A percentile compares a stretch with the other conserved stretches of the same genome.
phyloP scores from a whole-genome alignment of 345 rosid genomes.

The Citropsis articulata region DNA sequence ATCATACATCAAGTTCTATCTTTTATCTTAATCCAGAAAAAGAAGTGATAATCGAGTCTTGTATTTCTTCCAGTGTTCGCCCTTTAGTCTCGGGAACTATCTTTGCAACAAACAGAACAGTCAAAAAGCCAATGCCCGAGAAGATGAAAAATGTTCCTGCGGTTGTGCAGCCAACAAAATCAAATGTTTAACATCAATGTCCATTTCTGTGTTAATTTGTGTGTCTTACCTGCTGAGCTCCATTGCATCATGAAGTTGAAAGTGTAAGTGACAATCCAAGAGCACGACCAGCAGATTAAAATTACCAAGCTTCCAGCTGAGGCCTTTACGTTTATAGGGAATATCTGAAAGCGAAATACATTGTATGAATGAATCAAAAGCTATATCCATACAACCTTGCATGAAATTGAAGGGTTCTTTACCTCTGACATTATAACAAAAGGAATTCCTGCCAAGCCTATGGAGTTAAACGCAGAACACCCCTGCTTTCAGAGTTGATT shows the following conservation, averaged over 20 bases:
- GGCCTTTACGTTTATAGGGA: constrained; percentile 49
- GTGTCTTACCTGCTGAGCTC: constrained; percentile 44
- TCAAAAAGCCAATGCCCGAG: constrained; percentile 20
- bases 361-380: not conserved
- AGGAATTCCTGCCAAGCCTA: constrained; percentile 58
- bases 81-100: constrained; percentile 67
- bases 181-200: not conserved
- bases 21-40: constrained; percentile 15
- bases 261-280: constrained; percentile 44
- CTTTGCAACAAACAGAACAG: constrained; percentile 38
- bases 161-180: not conserved
- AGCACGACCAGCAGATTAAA: constrained; percentile 39
- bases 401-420: not conserved
- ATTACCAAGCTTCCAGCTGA: constrained; percentile 55
- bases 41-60: constrained; percentile 20
- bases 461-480: constrained; percentile 18
- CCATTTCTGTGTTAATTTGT: no score
- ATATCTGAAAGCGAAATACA: constrained; percentile 31
- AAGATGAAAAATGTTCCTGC: constrained; percentile 62
- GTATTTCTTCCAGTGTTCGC: constrained; percentile 56
- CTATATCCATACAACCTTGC: not conserved
- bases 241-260: constrained; percentile 49
- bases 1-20: not conserved
- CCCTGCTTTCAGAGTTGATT: constrained; percentile 33
- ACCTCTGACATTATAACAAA: constrained; percentile 76